Conservation (phyloP, 345 rosid species). For the Anacardium occidentale region DNA sequence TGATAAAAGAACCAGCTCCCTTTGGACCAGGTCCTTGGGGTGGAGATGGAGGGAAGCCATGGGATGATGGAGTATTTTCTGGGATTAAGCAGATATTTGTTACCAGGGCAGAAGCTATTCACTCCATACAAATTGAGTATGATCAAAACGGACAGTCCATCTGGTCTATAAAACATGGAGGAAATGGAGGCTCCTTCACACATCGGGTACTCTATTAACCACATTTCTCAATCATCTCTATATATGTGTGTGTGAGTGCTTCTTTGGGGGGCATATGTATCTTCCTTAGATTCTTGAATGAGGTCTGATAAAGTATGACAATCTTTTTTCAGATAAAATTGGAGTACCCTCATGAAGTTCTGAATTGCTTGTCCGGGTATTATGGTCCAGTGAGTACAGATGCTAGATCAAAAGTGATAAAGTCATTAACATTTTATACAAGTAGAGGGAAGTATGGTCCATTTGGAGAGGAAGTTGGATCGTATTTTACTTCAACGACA, state of each 20-base stretch:
- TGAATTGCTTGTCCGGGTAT: slow-evolving; percentile 67
- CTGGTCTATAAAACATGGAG: slow-evolving; percentile 88
- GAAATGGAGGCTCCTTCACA: slow-evolving; percentile 58
- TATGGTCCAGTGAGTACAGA: slow-evolving; percentile 51
- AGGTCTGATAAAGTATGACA: slow-evolving; percentile 5
- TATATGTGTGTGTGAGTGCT: too few relatives aligned
- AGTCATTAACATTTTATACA: slow-evolving; percentile 66
- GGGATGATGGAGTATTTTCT: slow-evolving; percentile 94
- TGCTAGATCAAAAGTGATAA: slow-evolving; percentile 47
- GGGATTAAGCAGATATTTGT: slow-evolving; percentile 78
- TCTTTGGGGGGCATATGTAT: too few relatives aligned
- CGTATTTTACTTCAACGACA: slow-evolving; percentile 72
- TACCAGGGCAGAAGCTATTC: slow-evolving; percentile 55
- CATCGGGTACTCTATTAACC: slow-evolving; percentile 48
- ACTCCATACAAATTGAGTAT: slow-evolving; percentile 84
- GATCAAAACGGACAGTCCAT: slow-evolving; percentile 87
- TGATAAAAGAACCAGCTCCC: slow-evolving; percentile 70
- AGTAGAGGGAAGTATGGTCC: slow-evolving; percentile 87
- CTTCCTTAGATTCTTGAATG: background rate
- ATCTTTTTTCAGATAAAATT: slow-evolving; percentile 55
- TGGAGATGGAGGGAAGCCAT: slow-evolving; percentile 70
- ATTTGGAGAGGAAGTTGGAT: slow-evolving; percentile 79
- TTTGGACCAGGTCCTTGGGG: slow-evolving; percentile 97
- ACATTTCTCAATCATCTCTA: background rate
- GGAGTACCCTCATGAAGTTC: slow-evolving; percentile 72